Conservation (phyloP, 2,329 filamentous ascomycete genomes). For the Colletotrichum sp. region DNA sequence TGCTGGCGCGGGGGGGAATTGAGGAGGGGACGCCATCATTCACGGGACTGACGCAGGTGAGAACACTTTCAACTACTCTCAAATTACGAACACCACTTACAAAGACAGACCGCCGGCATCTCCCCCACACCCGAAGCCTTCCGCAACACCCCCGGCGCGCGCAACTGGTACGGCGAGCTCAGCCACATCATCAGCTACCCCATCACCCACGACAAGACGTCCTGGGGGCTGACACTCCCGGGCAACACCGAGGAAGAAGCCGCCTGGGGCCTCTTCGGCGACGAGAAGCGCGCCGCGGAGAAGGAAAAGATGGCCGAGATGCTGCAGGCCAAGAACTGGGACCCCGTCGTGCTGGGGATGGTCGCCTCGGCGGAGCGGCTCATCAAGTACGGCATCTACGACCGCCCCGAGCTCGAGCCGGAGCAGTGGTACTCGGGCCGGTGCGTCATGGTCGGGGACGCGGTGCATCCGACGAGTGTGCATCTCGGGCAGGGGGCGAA, state of each 20-base stretch:
- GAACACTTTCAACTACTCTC: too few relatives aligned
- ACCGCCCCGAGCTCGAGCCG: slow-evolving; percentile 23
- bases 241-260: slow-evolving; percentile 25
- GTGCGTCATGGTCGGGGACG: slow-evolving; percentile 26
- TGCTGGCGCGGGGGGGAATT: slow-evolving; percentile 20
- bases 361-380: slow-evolving; percentile 25
- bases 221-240: slow-evolving; percentile 27
- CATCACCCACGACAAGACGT: slow-evolving; percentile 21
- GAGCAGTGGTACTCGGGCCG: slow-evolving; percentile 26
- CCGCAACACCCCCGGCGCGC: slow-evolving; percentile 5
- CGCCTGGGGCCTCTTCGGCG: slow-evolving; percentile 26
- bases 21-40: slow-evolving; percentile 21
- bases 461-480: slow-evolving; percentile 28
- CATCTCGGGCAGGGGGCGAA: slow-evolving; percentile 30
- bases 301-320: slow-evolving; percentile 17
- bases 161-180: slow-evolving; percentile 29
- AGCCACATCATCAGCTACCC: slow-evolving; percentile 28
- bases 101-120: slow-evolving; percentile 24
- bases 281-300: slow-evolving; percentile 21
- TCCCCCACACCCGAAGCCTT: slow-evolving; percentile 21
- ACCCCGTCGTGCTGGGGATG: slow-evolving; percentile 21
- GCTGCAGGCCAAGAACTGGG: slow-evolving; percentile 21
- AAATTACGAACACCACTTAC: too few relatives aligned
- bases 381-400: slow-evolving; percentile 31
- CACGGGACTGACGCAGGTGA: slow-evolving; percentile 22